phyloP scores from a whole-genome alignment of 2,329 filamentous ascomycete species.

The Orbilia blumenaviensis region DNA sequence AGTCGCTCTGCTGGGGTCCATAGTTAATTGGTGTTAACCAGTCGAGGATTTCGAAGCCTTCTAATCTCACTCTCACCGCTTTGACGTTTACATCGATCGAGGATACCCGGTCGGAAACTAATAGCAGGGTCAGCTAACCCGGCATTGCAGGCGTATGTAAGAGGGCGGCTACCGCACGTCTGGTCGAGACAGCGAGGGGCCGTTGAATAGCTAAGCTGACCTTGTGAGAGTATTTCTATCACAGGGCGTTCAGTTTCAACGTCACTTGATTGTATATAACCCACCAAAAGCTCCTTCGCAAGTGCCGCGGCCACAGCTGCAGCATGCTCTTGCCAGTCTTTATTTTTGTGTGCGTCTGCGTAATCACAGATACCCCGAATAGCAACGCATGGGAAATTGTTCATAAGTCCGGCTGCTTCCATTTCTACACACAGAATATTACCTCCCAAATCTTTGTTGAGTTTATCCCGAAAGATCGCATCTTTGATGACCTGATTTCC shows the following conservation, averaged over 20 bases:
- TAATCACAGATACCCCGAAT: constrained; percentile 14
- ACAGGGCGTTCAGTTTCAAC: not conserved
- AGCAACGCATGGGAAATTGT: constrained; percentile 2
- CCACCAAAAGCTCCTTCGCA: constrained; percentile 17
- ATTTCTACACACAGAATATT: not conserved
- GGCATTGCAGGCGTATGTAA: too few species aligned
- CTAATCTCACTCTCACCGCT: too few species aligned
- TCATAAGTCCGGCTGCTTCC: not conserved
- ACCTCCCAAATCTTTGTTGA: not conserved
- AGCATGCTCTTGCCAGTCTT: constrained; percentile 14
- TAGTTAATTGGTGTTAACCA: not conserved
- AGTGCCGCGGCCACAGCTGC: constrained; percentile 7
- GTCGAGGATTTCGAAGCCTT: not conserved
- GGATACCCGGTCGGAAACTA: too few species aligned
- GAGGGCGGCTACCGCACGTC: too few species aligned
- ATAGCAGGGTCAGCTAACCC: too few species aligned
- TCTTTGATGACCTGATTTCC: constrained; percentile 10
- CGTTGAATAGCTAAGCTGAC: not conserved
- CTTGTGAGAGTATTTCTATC: not conserved
- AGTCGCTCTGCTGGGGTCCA: not conserved
- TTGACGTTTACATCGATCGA: too few species aligned
- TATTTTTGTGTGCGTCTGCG: not conserved
- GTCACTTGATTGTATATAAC: not conserved
- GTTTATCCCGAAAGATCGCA: not conserved
- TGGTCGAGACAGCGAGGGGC: too few species aligned